A percentile compares a stretch with the other conserved stretches of the same genome.
Evolutionary conservation across 352 stramenopile genomes (phyloP).

Genomic region (Thraustotheca clavata): DNA sequence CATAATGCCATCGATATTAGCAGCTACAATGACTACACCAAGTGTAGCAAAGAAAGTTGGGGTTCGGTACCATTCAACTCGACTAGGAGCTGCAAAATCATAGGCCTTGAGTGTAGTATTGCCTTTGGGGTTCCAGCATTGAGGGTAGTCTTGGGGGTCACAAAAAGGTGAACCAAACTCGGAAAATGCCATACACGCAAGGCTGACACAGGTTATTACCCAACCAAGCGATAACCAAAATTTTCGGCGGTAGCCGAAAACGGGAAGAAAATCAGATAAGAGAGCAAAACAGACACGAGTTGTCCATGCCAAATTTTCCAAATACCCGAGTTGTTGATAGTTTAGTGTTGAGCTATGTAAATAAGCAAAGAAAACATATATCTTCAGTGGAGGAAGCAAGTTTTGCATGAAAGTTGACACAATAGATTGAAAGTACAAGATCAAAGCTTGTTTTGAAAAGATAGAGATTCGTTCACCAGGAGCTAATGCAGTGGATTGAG

Average conservation of each 20-base stretch:
- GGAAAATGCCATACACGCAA: not conserved
- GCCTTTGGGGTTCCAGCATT: not conserved
- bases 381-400: not conserved
- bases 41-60: slow-evolving; percentile 7
- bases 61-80: not conserved
- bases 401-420: slow-evolving; percentile 7
- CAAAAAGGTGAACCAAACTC: not conserved
- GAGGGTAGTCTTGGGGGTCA: not conserved
- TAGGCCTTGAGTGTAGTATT: not conserved
- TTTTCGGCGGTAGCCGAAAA: not conserved
- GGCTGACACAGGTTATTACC: not conserved
- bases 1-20: slow-evolving; percentile 31
- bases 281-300: not conserved
- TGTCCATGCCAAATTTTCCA: slow-evolving; percentile 9
- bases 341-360: not conserved
- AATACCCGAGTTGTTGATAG: not conserved
- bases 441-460: not conserved
- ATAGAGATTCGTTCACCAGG: not conserved
- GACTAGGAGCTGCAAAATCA: not conserved
- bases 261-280: not conserved
- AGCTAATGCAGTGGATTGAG: not conserved
- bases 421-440: slow-evolving; percentile 4
- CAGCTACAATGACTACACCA: not conserved
- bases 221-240: not conserved
- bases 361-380: not conserved